Evolutionary conservation across 192 early-diverging fungal genomes (phyloP), one percentile per base, ranked within the genome.

Genomic region (Spizellomyces sp.): DNA sequence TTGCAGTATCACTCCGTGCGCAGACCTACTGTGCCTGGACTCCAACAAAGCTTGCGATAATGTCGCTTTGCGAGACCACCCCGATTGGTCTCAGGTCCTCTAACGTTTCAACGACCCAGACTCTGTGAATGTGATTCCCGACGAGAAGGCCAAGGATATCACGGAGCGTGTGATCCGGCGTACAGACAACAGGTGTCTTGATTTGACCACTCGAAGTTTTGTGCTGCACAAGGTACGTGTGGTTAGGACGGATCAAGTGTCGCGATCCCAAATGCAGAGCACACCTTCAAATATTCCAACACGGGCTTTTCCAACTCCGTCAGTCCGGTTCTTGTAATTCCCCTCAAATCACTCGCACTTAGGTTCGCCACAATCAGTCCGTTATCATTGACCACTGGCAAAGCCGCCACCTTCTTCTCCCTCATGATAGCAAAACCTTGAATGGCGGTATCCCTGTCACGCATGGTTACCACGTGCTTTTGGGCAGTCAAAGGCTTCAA

Each of bases 51-150:
- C 67, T 69, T 9, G 60, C 71, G 62, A 90, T 81, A 19, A 90
- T 75, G 67, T 90, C 88, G 15, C 81, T 80, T 70, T 85, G 81
- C 10, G 88, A 82, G 12, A 90, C 64, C 19, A 90, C 87, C 17
- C 80, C 81, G 15, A 80, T 54, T 0, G 87, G 80, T n/a, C 55
- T 66, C 21, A 61, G 50, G 27, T 79, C 78, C 15, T 66, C 55
- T 5, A 47, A 41, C 1, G 63, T 52, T 41, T 86, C 80, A 17
- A 85, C 45, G 58, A 89, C 79, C 88, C 88, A 90, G 12, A 85
- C 69, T 10, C 87, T 80, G 67, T 90, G 89, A n/a, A 84, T 75
- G 64, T 82, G 61, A 10, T 83, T 17, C 10, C 73, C 74, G 8
- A 76, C 61, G 9, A 90, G 69, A 10, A 67, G 14, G 12, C 80